Base-by-base conservation (phyloP, 805 yeast species). In the Grigorovia yakushimaensis region DNA sequence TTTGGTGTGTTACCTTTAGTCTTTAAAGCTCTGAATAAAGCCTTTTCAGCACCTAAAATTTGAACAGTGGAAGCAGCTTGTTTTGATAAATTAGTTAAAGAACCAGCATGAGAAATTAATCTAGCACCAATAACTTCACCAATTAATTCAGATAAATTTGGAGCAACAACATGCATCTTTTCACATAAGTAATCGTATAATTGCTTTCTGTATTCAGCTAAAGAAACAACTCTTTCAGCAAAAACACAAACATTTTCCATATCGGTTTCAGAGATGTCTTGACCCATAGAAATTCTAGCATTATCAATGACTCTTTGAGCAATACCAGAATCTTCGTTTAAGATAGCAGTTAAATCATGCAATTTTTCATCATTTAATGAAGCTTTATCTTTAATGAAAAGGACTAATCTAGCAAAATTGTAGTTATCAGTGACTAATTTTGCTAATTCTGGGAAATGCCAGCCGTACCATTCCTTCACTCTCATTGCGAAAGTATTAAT, bases 61-160 rank as follows among this genome's bases (percentile, higher is more conserved):
- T 93, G 98, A 51, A 93, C 97, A 50, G 98, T 93, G 21, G 98
- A 93, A 49, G 98, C 98, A 62, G 98, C 98, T 73, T 89, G 96
- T 68, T 93, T 93, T 50, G 98, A 88, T 67, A 93, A 74, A 73
- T 85, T 91, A 54, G 96, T 89, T 68, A 93, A 78, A 58, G 97
- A 88, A 71, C 98, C 98, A 53, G 98, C 97, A 62, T 93, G 98
- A 50, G 98, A 91, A 56, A 93, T 93, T 62, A 93, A 79, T 71
- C 98, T 81, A 43, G 98, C 98, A 73, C 98, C 98, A 57, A 93
- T 95, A 67, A 91, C 93, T 75, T 93, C 98, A 68, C 98, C 98
- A 65, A 93, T 91, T 68, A 93, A 80, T 68, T 91, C 96, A 44
- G 96, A 81, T 66, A 93, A 77, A 71, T 93, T 93, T 58, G 98